Conservation (phyloP, 768 basidiomycete genomes). For the Mycena metata region DNA sequence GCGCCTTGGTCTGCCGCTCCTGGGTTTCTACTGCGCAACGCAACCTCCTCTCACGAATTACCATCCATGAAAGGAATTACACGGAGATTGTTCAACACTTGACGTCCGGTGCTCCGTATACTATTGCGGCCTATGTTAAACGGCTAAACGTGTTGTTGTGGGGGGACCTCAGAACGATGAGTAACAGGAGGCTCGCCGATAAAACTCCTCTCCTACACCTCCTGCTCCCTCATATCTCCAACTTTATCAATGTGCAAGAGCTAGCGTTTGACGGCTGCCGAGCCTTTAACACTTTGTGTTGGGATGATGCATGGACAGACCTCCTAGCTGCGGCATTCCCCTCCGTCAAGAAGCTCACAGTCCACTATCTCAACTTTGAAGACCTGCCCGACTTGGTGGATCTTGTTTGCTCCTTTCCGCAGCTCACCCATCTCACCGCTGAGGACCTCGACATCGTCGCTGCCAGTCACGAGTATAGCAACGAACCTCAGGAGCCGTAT, state of each 20-base stretch:
- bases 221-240: slow-evolving; percentile 33
- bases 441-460: slow-evolving; percentile 31
- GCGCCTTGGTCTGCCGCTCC: slow-evolving; percentile 32
- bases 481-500: slow-evolving; percentile 32
- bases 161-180: slow-evolving; percentile 22
- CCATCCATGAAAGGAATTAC: slow-evolving; percentile 27
- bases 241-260: slow-evolving; percentile 28
- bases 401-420: slow-evolving; percentile 29
- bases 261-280: slow-evolving; percentile 34
- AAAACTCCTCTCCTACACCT: slow-evolving; percentile 23
- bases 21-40: slow-evolving; percentile 30
- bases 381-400: slow-evolving; percentile 32
- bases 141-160: slow-evolving; percentile 24
- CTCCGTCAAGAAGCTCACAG: slow-evolving; percentile 20
- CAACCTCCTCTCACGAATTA: slow-evolving; percentile 25
- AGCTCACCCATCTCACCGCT: slow-evolving; percentile 27
- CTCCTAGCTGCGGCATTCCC: slow-evolving; percentile 24
- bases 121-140: slow-evolving; percentile 24
- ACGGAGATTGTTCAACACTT: slow-evolving; percentile 20
- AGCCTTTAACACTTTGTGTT: slow-evolving; percentile 7
- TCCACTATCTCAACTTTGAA: slow-evolving; percentile 25
- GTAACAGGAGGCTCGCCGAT: slow-evolving; percentile 10
- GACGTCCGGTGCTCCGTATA: slow-evolving; percentile 8
- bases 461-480: slow-evolving; percentile 33
- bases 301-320: slow-evolving; percentile 34